Base-by-base conservation (phyloP, 345 rosid species). In the Citrus medica region DNA sequence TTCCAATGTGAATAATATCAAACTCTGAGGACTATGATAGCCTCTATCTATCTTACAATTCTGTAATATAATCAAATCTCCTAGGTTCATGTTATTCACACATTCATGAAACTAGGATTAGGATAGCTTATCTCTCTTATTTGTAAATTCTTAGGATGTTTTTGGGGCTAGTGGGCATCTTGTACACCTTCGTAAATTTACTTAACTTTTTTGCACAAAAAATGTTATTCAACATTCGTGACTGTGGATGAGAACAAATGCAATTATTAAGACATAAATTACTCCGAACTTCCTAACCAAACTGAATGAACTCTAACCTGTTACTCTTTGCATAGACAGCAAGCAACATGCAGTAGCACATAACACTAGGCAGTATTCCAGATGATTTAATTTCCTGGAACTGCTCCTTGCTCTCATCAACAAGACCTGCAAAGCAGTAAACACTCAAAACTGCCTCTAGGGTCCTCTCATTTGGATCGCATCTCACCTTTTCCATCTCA, bases 291-390 rank as follows among this genome's bases (percentile, higher is more conserved):
- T 76, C 77, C 37, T 21, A 30, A 33, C 27, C 30, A 28, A 61
- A 78, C 60, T 33, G 58, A 81, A n/a, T 16, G 53, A 76, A 73
- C 63, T 81, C 92, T 86, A 74, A 95, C 98, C 97, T 89, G 87
- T 85, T 86, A 66, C 83, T 84, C 83, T 90, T 93, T 19, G 96
- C 95, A 84, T 92, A 93, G 77, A 93, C 97, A 82, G 98, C 94
- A 37, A 95, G 86, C 98, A 95, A 89, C 92, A 91, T 92, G 80
- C 97, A 95, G 85, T 95, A 92, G 86, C 94, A 91, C 85, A 91
- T 90, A 81, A 95, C 91, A 79, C 93, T 95, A 55, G 95, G 97
- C 76, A 91, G 79, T 71, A 93, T 85, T 78, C 97, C 97, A 13
- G 86, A 87, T 46, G 91, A 87, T 88, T 88, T 92, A 83, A 93